Conservation (phyloP, 805 yeast genomes). For the Hanseniaspora singularis region DNA sequence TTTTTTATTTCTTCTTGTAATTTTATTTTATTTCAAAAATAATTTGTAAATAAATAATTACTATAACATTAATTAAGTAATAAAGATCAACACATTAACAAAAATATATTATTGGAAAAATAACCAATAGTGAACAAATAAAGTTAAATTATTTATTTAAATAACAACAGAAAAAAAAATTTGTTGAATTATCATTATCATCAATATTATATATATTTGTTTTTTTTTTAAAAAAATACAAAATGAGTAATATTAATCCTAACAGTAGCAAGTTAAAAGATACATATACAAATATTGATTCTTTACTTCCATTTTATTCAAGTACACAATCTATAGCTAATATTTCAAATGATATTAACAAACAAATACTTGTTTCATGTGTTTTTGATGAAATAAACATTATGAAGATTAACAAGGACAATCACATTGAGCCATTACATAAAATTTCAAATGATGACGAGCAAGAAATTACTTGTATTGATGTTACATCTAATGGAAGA, state of each 20-base stretch:
- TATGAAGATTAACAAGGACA: slow-evolving; percentile 37
- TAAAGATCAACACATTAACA: too few relatives aligned
- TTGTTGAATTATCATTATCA: too few relatives aligned
- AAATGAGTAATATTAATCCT: background rate
- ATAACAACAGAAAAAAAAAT: too few relatives aligned
- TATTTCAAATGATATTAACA: slow-evolving; percentile 40
- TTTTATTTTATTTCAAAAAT: too few relatives aligned
- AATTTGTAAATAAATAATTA: too few relatives aligned
- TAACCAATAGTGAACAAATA: too few relatives aligned
- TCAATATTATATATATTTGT: too few relatives aligned
- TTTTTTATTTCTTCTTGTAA: too few relatives aligned
- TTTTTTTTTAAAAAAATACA: background rate
- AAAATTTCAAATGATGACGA: slow-evolving; percentile 73
- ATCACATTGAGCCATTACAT: slow-evolving; percentile 25
- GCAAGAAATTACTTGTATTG: slow-evolving; percentile 60
- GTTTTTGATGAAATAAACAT: slow-evolving; percentile 65
- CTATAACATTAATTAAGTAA: too few relatives aligned
- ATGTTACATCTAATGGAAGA: slow-evolving; percentile 63
- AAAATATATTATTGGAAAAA: too few relatives aligned
- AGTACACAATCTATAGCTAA: slow-evolving; percentile 72
- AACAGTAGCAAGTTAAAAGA: slow-evolving; percentile 22
- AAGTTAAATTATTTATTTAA: too few relatives aligned
- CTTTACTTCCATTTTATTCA: slow-evolving; percentile 66
- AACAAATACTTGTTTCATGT: slow-evolving; percentile 62
- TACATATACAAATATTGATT: slow-evolving; percentile 27